These are phyloP conservation scores for Marchantia paleacea DNA, from an alignment of 225 moss, liverwort and hornwort species.

Conservation along the genomic window DNA sequence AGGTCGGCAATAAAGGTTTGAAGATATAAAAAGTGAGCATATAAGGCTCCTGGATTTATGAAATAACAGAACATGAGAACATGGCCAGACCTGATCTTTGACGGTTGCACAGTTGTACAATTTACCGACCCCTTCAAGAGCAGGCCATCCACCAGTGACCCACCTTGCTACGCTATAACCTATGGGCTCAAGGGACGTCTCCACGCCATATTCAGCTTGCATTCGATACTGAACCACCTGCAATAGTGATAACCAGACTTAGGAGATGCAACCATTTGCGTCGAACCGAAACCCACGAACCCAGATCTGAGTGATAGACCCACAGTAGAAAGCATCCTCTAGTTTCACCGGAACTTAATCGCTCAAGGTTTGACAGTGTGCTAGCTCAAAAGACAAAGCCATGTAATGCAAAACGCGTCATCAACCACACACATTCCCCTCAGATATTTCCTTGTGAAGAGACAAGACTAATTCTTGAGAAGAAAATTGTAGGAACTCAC, in stretches of 20 bases:
- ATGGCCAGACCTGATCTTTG: constrained; percentile 68
- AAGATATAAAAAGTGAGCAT: background rate
- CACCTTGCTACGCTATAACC: constrained; percentile 91
- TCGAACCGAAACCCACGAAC: background rate
- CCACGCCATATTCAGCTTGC: constrained; percentile 92
- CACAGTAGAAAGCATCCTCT: background rate
- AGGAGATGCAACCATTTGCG: background rate
- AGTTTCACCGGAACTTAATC: background rate
- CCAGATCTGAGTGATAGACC: background rate
- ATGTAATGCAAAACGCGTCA: background rate
- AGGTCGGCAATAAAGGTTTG: background rate
- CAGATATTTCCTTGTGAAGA: background rate
- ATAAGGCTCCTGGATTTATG: background rate
- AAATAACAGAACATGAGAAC: background rate
- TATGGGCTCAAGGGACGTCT: constrained; percentile 83
- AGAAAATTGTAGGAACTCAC: constrained; percentile 26
- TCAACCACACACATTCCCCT: background rate
- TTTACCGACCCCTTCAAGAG: constrained; percentile 74
- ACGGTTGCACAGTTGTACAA: constrained; percentile 90
- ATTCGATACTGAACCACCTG: constrained; percentile 96
- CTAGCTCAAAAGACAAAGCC: background rate
- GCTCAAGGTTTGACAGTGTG: background rate
- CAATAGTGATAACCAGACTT: background rate
- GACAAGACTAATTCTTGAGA: background rate
- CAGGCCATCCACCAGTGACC: constrained; percentile 89